Base-by-base conservation (phyloP, 73 alveolate genomes). In the Blepharisma stoltei region DNA sequence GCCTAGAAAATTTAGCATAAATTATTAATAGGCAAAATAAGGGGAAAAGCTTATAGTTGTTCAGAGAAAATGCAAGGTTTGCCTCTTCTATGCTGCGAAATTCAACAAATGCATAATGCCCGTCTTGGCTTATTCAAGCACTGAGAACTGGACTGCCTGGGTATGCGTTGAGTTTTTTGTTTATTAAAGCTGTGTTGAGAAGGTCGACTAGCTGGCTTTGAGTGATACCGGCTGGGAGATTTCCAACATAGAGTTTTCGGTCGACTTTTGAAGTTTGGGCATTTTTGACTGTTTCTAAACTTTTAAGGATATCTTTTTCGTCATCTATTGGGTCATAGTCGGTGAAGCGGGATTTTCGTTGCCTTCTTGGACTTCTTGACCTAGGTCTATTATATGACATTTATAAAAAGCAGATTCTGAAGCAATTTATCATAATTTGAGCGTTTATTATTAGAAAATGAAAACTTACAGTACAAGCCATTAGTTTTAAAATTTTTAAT, bases 51-150 rank as follows among this genome's bases (percentile, higher is more conserved):
- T n/a, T n/a, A n/a, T n/a, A 32, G 32, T 55, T 37, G 45, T 66
- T 79, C 2, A 82, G 81, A 44, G 55, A 20, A 47, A 78, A 67
- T 6, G 85, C 90, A 37, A 76, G 81, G 6, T 78, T 76, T 46
- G 87, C 85, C 32, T 82, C 90, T 66, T 82, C 85, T 6, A 79
- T 44, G 14, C 81, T 38, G 18, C 90, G 27, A 66, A 79, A 78
- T 70, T 82, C 90, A 8, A 82, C 90, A 79, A 82, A 82, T 14
- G 90, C 81, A 46, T 82, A 82, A 44, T 82, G 90, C 0, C 87
- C 90, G 55, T 82, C 90, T 55, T 78, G 55, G 65, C 83, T 66
- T 7, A 82, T 79, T 88, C 90, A 82, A 7, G 90, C 83, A 65
- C 76, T 54, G n/a, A 82, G 9, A 7, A 65, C 81, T 20, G 90